A percentile compares a stretch with the other conserved stretches of the same genome.
These are phyloP conservation scores for Silene noctiflora DNA, from an alignment of 179 eudicot species.

Conservation along the genomic window DNA sequence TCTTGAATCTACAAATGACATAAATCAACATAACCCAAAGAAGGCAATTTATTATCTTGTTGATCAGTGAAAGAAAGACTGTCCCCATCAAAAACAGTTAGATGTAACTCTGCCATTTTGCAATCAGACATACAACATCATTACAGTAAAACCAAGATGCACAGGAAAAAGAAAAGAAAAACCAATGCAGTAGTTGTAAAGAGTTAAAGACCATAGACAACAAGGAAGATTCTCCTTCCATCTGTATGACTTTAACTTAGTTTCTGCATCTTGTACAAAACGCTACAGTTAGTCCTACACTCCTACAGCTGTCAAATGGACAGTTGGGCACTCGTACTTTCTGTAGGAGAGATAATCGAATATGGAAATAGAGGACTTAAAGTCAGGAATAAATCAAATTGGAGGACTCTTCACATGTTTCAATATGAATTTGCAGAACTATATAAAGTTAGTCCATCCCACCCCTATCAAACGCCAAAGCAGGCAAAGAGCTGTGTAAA, in stretches of 20 bases:
- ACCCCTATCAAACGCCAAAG: not conserved
- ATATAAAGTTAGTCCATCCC: not conserved
- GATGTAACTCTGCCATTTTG: not conserved
- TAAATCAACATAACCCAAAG: slow-evolving; percentile 11
- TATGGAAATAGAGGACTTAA: not conserved
- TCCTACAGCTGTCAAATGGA: not conserved
- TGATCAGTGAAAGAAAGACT: not conserved
- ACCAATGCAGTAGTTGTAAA: not conserved
- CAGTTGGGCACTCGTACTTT: not conserved
- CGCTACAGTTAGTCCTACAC: not conserved
- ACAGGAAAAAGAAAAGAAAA: not conserved
- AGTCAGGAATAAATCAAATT: not conserved
- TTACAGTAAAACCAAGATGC: not conserved
- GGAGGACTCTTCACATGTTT: not conserved
- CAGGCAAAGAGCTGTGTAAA: no score
- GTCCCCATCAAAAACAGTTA: not conserved
- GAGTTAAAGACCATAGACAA: not conserved
- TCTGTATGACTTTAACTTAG: not conserved
- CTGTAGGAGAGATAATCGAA: not conserved
- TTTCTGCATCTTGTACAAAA: not conserved
- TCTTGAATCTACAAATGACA: slow-evolving; percentile 36
- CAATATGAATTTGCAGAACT: not conserved
- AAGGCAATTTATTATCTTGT: not conserved
- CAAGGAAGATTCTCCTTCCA: not conserved
- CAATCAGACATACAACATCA: not conserved